phyloP scores from a whole-genome alignment of 225 moss, liverwort and hornwort species.

The Sphagnum tenellum region DNA sequence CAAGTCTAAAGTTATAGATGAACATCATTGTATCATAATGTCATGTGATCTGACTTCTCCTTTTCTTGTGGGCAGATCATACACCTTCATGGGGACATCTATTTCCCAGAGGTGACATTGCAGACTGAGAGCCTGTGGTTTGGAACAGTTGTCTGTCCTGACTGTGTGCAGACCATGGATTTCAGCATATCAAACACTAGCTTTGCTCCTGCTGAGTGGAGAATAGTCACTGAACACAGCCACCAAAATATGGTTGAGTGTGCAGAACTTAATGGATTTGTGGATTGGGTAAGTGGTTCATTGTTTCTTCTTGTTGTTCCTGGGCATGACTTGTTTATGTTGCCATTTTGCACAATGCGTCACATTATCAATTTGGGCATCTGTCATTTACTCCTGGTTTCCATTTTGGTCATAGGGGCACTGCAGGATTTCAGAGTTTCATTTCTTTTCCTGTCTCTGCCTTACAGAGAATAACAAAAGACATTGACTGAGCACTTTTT shows the following conservation, averaged over 20 bases:
- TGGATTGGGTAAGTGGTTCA: constrained; percentile 20
- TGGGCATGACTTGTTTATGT: too few relatives aligned
- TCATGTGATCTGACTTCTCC: too few relatives aligned
- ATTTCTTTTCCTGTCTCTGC: too few relatives aligned
- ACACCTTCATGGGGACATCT: constrained; percentile 16
- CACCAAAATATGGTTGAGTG: constrained; percentile 31
- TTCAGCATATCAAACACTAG: constrained; percentile 41
- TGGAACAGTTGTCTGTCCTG: constrained; percentile 14
- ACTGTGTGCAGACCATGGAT: constrained; percentile 18
- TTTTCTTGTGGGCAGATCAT: constrained; percentile 12
- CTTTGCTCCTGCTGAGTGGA: constrained; percentile 28
- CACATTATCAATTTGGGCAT: too few relatives aligned
- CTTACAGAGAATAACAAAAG: too few relatives aligned
- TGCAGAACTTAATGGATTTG: constrained; percentile 24
- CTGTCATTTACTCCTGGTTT: too few relatives aligned
- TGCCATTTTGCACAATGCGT: too few relatives aligned
- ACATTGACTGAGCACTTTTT: too few relatives aligned
- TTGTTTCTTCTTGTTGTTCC: not conserved
- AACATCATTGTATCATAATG: too few relatives aligned
- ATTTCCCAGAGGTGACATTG: constrained; percentile 27
- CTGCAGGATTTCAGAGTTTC: too few relatives aligned
- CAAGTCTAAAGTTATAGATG: too few relatives aligned
- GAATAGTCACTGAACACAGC: constrained; percentile 34
- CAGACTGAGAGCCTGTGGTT: constrained; percentile 28
- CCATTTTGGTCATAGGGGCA: too few relatives aligned